phyloP scores from a whole-genome alignment of 2,329 filamentous ascomycete genomes.

The Monosporascus cannonballus region DNA sequence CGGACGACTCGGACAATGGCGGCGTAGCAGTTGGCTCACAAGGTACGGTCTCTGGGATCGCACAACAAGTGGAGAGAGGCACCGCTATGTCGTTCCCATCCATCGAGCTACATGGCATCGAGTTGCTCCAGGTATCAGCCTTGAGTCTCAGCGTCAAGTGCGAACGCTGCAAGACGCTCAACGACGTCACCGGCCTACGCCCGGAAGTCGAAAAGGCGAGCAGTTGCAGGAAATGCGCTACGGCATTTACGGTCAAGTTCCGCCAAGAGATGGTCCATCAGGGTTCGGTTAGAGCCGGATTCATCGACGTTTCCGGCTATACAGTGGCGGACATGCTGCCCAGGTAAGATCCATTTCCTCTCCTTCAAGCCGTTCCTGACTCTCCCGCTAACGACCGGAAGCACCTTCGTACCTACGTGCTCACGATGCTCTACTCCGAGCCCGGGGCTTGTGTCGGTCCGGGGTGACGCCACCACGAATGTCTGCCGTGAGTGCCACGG shows the following conservation, averaged over 20 bases:
- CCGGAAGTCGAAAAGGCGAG: conserved; percentile 44
- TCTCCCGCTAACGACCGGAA: conserved; percentile 24
- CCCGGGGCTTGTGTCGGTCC: conserved; percentile 64
- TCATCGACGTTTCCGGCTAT: conserved; percentile 71
- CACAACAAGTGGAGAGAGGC: conserved; percentile 52
- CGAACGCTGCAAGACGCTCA: conserved; percentile 67
- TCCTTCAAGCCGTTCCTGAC: background rate
- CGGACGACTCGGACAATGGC: conserved; percentile 40
- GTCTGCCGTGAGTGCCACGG: conserved; percentile 74
- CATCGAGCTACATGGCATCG: conserved; percentile 70
- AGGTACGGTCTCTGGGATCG: conserved; percentile 17
- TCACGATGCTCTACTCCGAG: conserved; percentile 65
- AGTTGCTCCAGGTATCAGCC: conserved; percentile 63
- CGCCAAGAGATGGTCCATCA: conserved; percentile 66
- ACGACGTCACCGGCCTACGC: conserved; percentile 63
- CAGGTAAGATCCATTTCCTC: conserved; percentile 33
- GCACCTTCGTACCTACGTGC: conserved; percentile 75
- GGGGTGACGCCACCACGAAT: conserved; percentile 66
- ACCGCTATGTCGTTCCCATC: conserved; percentile 75
- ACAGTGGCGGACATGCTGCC: conserved; percentile 70
- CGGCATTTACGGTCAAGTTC: conserved; percentile 47
- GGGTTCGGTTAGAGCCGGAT: conserved; percentile 69
- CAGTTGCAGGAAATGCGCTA: conserved; percentile 55
- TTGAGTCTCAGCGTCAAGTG: conserved; percentile 71
- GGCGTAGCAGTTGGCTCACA: conserved; percentile 31